phyloP scores from a whole-genome alignment of 2,329 filamentous ascomycete genomes.

The Ceratocystis albifundus region DNA sequence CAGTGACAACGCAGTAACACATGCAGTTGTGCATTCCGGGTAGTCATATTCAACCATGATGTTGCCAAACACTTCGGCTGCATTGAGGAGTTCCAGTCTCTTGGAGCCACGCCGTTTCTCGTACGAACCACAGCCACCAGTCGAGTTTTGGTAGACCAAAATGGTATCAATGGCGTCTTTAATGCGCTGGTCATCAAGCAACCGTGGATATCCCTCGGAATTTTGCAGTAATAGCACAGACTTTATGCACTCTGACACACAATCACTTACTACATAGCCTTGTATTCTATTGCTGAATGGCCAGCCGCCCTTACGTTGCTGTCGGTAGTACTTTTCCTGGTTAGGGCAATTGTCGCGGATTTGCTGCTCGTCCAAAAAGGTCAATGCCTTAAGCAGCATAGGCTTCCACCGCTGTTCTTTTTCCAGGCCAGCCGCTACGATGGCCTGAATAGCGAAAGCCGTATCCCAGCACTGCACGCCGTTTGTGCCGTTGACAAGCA shows the following conservation, averaged over 20 bases:
- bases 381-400: conserved; percentile 71
- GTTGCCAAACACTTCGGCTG: conserved; percentile 86
- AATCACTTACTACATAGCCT: conserved; percentile 92
- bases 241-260: conserved; percentile 82
- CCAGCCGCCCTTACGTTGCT: conserved; percentile 87
- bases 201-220: conserved; percentile 58
- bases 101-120: conserved; percentile 70
- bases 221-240: conserved; percentile 75
- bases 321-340: conserved; percentile 72
- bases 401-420: conserved; percentile 63
- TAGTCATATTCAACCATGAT: conserved; percentile 99
- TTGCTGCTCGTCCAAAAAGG: conserved; percentile 83
- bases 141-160: conserved; percentile 77
- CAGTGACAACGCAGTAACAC: conserved; percentile 72
- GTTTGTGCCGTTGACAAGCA: conserved; percentile 93
- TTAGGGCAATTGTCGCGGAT: conserved; percentile 72
- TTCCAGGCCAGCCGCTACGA: conserved; percentile 68
- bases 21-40: conserved; percentile 91
- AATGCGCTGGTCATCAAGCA: conserved; percentile 66
- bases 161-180: conserved; percentile 85
- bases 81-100: conserved; percentile 75
- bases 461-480: conserved; percentile 99
- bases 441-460: conserved; percentile 73
- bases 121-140: conserved; percentile 82
- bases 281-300: conserved; percentile 87